Evolutionary conservation across 2,329 filamentous ascomycete genomes (phyloP), one percentile per base, ranked within the genome.

Genomic region (Lasiodiplodia sp.): DNA sequence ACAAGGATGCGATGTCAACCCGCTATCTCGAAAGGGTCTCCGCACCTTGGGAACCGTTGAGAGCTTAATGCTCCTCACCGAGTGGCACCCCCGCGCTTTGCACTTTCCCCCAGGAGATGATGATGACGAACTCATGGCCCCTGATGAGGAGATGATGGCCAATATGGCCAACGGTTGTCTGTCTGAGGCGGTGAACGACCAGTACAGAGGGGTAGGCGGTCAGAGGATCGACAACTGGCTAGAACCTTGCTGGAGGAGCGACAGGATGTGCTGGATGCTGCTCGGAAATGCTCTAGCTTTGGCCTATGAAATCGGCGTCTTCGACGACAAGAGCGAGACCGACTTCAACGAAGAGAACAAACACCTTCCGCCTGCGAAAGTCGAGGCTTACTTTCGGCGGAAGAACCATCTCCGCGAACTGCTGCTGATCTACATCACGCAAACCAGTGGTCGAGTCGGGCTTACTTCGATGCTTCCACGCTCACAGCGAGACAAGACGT

Each of bases 221-320:
- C 91, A 92, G 78, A 86, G 94, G 34, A 96, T 97, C 71, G 94
- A 97, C 76, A 95, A 93, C 78, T 98, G 96, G 93, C 88, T 98
- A 4, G 96, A 99, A 78, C 96, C 96, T 2, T 95, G 93, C 10
- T 97, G 95, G 93, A 87, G 95, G 73, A 85, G 83, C 69, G 95
- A 97, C 75, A 91, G 94, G 67, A 97, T 97, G 92, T 97, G 93
- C 77, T 97, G 95, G 95, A 97, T 97, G 93, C 84, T 98, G 16
- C 86, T 98, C 37, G 96, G 93, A 75, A 96, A 94, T 47, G 94
- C 93, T 16, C 92, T 95, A 83, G 92, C 94, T 1, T 84, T 98
- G 47, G 93, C 92, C 0, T 97, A 97, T 73, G 96, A 99, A 79
- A 88, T 99, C 38, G 96, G 96, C 12, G 93, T 99, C 2, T 99